These are phyloP conservation scores for Leccinum barrowsii DNA, from an alignment of 768 basidiomycete genomes.

Conservation along the genomic window DNA sequence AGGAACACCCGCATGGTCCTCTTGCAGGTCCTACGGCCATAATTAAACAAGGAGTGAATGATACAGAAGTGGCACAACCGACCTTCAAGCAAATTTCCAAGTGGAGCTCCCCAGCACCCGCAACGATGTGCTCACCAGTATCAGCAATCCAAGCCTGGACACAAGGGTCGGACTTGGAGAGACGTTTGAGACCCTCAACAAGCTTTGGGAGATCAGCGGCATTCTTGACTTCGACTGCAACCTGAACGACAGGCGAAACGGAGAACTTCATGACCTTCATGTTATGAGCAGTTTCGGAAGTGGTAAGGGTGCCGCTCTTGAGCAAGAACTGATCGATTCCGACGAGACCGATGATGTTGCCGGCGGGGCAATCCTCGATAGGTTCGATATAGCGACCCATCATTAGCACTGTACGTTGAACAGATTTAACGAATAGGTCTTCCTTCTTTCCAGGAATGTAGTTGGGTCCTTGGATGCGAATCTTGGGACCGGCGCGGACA, in stretches of 20 bases:
- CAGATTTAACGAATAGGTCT: conserved; percentile 94
- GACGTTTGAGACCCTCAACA: conserved; percentile 99
- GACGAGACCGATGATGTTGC: conserved; percentile 98
- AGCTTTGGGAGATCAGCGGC: conserved; percentile 98
- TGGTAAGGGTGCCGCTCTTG: conserved; percentile 97
- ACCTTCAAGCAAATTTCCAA: conserved; percentile 99
- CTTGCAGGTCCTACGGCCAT: conserved; percentile 83
- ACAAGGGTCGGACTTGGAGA: conserved; percentile 99
- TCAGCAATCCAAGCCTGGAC: conserved; percentile 93
- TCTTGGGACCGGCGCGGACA: conserved; percentile 94
- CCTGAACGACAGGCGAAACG: conserved; percentile 98
- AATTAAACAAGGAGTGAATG: background rate
- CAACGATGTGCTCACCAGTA: conserved; percentile 97
- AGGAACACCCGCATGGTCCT: conserved; percentile 99
- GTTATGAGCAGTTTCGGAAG: conserved; percentile 98
- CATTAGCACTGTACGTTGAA: conserved; percentile 99
- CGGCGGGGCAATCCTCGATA: conserved; percentile 98
- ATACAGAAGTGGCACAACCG: conserved; percentile 6
- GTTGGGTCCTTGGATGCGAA: conserved; percentile 99
- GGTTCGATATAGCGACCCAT: conserved; percentile 99
- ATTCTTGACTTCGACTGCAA: conserved; percentile 99
- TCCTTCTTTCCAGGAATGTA: conserved; percentile 98
- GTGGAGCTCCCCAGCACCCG: conserved; percentile 98
- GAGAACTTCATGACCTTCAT: conserved; percentile 99
- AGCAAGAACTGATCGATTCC: conserved; percentile 99